phyloP scores from a whole-genome alignment of 2,329 filamentous ascomycete genomes.

The Exophiala viscosa region DNA sequence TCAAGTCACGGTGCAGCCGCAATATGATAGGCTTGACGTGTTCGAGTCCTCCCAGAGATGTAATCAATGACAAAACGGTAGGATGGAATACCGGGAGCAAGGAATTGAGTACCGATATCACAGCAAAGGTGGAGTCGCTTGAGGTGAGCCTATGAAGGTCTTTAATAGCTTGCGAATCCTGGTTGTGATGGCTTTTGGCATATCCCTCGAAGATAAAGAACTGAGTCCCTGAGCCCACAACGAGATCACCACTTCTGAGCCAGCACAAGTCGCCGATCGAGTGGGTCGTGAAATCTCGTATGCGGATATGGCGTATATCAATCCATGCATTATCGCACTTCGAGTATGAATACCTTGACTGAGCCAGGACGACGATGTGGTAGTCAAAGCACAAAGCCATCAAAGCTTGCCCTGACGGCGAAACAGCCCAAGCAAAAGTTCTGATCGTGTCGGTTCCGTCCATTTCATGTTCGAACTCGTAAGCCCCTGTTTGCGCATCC shows the following conservation, averaged over 20 bases:
- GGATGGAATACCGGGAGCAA: constrained; percentile 89
- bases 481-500: constrained; percentile 76
- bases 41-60: constrained; percentile 66
- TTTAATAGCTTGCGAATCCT: constrained; percentile 8
- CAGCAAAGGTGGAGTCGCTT: constrained; percentile 13
- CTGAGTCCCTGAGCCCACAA: constrained; percentile 87
- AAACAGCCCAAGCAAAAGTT: constrained; percentile 92
- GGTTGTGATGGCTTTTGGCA: constrained; percentile 19
- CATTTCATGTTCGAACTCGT: constrained; percentile 77
- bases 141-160: constrained; percentile 9
- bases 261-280: constrained; percentile 91
- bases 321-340: constrained; percentile 89
- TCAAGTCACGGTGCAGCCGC: constrained; percentile 69
- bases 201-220: constrained; percentile 69
- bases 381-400: constrained; percentile 91
- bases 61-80: constrained; percentile 81
- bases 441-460: constrained; percentile 69
- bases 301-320: constrained; percentile 74
- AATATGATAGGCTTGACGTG: constrained; percentile 71
- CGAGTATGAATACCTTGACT: constrained; percentile 88
- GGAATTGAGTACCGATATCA: constrained; percentile 64
- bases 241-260: constrained; percentile 78
- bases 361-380: constrained; percentile 73
- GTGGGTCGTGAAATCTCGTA: constrained; percentile 77
- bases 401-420: constrained; percentile 82